These are phyloP conservation scores for Anisodus tanguticus DNA, from an alignment of 257 asterid species.

Conservation along the genomic window DNA sequence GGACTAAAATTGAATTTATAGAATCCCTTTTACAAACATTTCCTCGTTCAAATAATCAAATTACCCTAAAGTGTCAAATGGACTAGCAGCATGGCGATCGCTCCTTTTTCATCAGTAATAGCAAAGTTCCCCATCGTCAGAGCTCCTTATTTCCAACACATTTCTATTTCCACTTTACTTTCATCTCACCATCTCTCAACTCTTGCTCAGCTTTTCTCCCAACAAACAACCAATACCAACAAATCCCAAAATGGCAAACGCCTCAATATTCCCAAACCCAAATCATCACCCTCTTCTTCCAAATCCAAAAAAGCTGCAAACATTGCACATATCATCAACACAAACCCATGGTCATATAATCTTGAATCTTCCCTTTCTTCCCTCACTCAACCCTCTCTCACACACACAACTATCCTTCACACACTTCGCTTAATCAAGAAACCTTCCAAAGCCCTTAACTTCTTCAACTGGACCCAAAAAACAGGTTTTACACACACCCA, in stretches of 20 bases:
- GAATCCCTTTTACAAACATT: too few species aligned
- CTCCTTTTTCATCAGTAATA: background rate
- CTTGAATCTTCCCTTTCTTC: constrained; percentile 59
- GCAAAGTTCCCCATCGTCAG: background rate
- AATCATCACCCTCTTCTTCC: constrained; percentile 38
- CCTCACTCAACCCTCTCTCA: constrained; percentile 51
- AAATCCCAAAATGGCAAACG: background rate
- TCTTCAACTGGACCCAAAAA: constrained; percentile 69
- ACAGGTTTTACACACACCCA: constrained; percentile 59
- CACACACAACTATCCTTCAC: constrained; percentile 72
- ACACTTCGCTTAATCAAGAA: constrained; percentile 66
- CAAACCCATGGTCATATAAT: constrained; percentile 63
- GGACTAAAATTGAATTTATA: too few species aligned
- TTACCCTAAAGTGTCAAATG: background rate
- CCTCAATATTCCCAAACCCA: constrained; percentile 16
- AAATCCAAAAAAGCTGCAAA: constrained; percentile 58
- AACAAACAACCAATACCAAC: constrained; percentile 32
- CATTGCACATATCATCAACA: constrained; percentile 61
- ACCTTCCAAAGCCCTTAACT: constrained; percentile 64
- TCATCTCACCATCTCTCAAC: constrained; percentile 47
- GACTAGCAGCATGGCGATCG: background rate
- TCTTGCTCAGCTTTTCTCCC: constrained; percentile 43
- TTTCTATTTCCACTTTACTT: constrained; percentile 23
- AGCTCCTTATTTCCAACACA: background rate
- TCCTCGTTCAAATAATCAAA: background rate